These are phyloP conservation scores for Jaapia argillacea DNA, from an alignment of 768 basidiomycete species.

Conservation along the genomic window DNA sequence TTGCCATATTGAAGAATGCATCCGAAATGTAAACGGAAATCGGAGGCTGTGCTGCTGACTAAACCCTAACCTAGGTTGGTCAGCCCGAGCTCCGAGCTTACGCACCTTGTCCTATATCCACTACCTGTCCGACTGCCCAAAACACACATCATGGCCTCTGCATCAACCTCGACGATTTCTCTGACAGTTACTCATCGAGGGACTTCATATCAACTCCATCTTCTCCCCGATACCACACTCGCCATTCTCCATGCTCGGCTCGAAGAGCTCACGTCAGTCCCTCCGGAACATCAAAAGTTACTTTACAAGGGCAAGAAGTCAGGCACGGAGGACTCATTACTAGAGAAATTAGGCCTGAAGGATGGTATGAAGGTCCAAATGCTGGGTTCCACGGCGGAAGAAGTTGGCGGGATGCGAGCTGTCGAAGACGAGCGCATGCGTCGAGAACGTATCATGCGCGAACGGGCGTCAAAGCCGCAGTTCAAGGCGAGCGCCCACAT, in stretches of 20 bases:
- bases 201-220: conserved; percentile 31
- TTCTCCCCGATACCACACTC: conserved; percentile 43
- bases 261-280: conserved; percentile 58
- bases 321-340: conserved; percentile 13
- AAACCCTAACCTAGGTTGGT: no score
- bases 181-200: conserved; percentile 38
- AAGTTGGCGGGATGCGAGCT: conserved; percentile 42
- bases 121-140: no score
- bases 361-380: conserved; percentile 60
- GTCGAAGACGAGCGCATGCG: conserved; percentile 49
- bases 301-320: conserved; percentile 59
- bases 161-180: conserved; percentile 4
- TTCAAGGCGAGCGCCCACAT: conserved; percentile 35
- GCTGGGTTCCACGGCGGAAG: conserved; percentile 53
- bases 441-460: conserved; percentile 46
- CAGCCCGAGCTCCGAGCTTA: no score
- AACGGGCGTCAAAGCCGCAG: conserved; percentile 45
- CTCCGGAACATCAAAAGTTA: conserved; percentile 58
- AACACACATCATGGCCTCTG: no score
- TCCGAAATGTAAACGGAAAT: no score
- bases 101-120: no score
- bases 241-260: conserved; percentile 37
- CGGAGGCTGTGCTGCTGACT: no score
- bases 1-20: no score
- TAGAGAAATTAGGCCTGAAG: conserved; percentile 45